Conservation (phyloP, 176 grass and related monocot species). For the Avena atlantica region DNA sequence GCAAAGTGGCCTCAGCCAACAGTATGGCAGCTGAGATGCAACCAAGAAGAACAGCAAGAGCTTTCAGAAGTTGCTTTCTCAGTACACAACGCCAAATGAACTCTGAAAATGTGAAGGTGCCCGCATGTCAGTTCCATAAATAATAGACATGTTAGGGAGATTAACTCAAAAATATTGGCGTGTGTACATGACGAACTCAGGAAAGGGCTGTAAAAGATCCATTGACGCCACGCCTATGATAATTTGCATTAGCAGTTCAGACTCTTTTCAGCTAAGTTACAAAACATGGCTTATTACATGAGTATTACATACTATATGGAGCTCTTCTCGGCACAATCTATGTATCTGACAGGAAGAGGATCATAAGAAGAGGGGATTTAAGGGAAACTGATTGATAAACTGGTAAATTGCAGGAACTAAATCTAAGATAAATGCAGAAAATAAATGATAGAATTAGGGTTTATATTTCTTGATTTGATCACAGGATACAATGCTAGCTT, state of each 20-base stretch:
- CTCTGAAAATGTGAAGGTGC: constrained; percentile 65
- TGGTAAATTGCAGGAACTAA: no score
- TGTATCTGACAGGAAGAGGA: no score
- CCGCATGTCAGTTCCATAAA: constrained; percentile 3
- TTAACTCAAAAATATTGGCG: background rate
- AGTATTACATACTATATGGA: background rate
- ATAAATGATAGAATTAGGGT: no score
- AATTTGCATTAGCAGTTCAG: background rate
- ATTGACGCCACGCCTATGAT: background rate
- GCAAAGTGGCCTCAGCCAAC: constrained; percentile 93
- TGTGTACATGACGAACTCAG: background rate
- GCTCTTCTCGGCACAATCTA: background rate
- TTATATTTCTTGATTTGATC: no score
- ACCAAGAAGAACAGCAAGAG: constrained; percentile 72
- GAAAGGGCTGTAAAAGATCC: background rate
- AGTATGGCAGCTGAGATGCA: constrained; percentile 96
- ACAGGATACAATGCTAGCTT: no score
- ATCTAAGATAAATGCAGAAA: no score
- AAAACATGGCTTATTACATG: background rate
- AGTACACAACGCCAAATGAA: constrained; percentile 92
- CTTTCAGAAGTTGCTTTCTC: constrained; percentile 86
- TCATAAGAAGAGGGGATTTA: no score
- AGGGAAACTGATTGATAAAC: no score
- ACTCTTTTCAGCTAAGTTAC: background rate
- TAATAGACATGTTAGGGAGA: background rate